phyloP scores from a whole-genome alignment of 2,329 filamentous ascomycete genomes.

The Pseudogymnoascus pannorum region DNA sequence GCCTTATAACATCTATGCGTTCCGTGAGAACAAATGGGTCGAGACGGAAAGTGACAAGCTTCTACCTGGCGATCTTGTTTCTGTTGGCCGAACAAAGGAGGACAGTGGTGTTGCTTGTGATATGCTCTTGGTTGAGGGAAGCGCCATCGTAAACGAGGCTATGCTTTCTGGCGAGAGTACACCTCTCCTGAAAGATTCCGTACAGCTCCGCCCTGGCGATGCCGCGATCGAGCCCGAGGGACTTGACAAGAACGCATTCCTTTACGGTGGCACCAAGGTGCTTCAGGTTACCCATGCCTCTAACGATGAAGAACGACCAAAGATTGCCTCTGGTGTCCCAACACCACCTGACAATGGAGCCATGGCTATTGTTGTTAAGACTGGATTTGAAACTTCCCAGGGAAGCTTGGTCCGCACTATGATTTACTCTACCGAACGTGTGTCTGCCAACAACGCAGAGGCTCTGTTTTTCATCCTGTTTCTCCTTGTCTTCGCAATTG shows the following conservation, averaged over 20 bases:
- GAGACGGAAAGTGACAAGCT: constrained; percentile 87
- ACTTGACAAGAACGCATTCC: constrained; percentile 91
- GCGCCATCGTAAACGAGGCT: constrained; percentile 96
- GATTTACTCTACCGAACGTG: constrained; percentile 98
- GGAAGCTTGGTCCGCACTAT: constrained; percentile 96
- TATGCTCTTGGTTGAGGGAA: constrained; percentile 90
- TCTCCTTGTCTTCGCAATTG: constrained; percentile 89
- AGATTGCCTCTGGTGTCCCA: constrained; percentile 68
- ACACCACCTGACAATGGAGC: constrained; percentile 88
- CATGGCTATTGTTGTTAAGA: constrained; percentile 91
- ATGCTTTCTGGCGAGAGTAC: constrained; percentile 99
- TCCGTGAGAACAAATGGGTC: constrained; percentile 78
- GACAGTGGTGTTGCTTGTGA: constrained; percentile 96
- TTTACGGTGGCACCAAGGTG: constrained; percentile 96
- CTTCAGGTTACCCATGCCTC: constrained; percentile 88
- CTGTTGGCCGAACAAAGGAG: constrained; percentile 88
- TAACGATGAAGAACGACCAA: constrained; percentile 63
- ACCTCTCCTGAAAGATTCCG: constrained; percentile 88
- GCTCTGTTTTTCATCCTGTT: constrained; percentile 97
- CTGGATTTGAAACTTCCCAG: constrained; percentile 96
- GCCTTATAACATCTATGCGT: constrained; percentile 91
- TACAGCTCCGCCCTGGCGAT: constrained; percentile 80
- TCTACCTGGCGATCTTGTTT: constrained; percentile 87
- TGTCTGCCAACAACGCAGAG: constrained; percentile 96
- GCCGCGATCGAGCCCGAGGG: constrained; percentile 78